Evolutionary conservation across 192 early-diverging fungal species (phyloP), one percentile per base, ranked within the genome.

Genomic region (Spizellomyces punctatus): DNA sequence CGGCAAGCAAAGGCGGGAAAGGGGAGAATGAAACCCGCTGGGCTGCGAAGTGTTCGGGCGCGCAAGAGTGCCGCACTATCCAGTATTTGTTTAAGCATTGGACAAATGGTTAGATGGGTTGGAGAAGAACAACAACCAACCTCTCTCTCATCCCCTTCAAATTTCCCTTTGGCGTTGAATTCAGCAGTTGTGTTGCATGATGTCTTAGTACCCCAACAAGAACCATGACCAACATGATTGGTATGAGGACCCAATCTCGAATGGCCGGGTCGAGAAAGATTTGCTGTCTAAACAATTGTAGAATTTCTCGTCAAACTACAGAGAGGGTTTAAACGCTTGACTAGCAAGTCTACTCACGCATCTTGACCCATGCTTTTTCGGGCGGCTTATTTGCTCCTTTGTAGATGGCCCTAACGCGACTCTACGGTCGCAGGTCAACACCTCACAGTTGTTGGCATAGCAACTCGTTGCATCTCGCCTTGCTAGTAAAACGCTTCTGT

Each of bases 141-240:
- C 82, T 89, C 83, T 98, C 93, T 47, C 94, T 82, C 22, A 96
- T 86, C 44, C 88, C 90, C 70, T 93, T 93, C 27, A 91, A 74
- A 66, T 90, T 85, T 46, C 90, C 83, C 77, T 94, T 95, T 47
- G 94, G 91, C 61, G 88, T 73, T 41, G 93, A 90, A 60, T 86
- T 90, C 76, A 98, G 80, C n/a, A 98, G 85, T 64, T 93, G 84
- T 41, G 95, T 96, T 63, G 96, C 88, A 75, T 95, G 88, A 82
- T 98, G 93, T 36, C 96, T 83, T 73, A 98, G 83, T n/a, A 99
- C 80, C 63, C 96, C 96, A 27, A 97, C 94, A 67, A 99, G 85
- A 41, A 99, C 88, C 96, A 99, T 99, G 74, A 96, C 95, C 27
- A 95, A 66, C 87, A 96, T 96, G 76, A 99, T 98, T 17, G 96